Evolutionary conservation across 257 asterid genomes (phyloP).

Genomic region (Solanum virginianum): DNA sequence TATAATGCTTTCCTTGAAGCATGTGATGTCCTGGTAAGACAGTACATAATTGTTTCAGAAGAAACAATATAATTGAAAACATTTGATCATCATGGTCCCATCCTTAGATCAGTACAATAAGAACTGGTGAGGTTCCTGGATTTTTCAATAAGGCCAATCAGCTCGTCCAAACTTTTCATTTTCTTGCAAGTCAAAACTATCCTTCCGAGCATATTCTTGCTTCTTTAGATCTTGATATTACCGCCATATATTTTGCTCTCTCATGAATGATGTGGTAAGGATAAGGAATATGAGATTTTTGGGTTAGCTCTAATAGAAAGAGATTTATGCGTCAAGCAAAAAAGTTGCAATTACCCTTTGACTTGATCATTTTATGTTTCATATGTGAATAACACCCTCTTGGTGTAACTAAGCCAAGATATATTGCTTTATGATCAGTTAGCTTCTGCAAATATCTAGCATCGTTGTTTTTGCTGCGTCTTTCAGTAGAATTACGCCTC

Average conservation of each 20-base stretch:
- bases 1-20: slow-evolving; percentile 70
- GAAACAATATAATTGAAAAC: neutral
- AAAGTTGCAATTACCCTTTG: neutral
- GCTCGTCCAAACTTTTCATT: neutral
- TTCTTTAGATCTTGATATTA: neutral
- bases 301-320: neutral
- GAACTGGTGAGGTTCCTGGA: neutral
- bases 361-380: neutral
- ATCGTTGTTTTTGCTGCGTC: neutral
- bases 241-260: neutral
- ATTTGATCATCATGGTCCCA: neutral
- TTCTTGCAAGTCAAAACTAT: neutral
- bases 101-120: neutral
- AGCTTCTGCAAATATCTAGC: neutral
- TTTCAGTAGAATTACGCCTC: neutral
- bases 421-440: neutral
- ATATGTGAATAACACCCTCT: neutral
- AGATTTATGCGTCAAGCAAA: neutral
- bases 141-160: neutral
- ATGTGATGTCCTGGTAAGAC: slow-evolving; percentile 66
- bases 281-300: neutral
- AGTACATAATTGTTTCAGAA: neutral
- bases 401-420: neutral
- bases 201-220: neutral
- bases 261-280: neutral